A percentile compares a stretch with the other conserved stretches of the same genome.
phyloP scores from a whole-genome alignment of 2,329 filamentous ascomycete species.

The Curvularia spicifera region DNA sequence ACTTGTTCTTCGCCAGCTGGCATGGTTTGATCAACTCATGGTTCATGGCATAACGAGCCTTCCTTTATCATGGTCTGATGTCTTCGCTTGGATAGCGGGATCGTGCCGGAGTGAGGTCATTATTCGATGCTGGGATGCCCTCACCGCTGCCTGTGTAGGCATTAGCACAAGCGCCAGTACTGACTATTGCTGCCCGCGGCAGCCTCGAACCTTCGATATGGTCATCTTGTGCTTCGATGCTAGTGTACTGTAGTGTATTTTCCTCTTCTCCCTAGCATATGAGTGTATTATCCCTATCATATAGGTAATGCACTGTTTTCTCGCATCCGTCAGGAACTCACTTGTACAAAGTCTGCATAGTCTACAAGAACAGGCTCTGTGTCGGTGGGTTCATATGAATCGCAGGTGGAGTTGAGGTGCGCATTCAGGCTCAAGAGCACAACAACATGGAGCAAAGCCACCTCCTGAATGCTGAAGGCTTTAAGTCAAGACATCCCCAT shows the following conservation, averaged over 20 bases:
- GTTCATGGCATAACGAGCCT: slow-evolving; percentile 7
- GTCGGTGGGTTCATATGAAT: not conserved
- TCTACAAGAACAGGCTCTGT: not conserved
- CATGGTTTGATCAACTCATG: slow-evolving; percentile 11
- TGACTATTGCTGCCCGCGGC: not conserved
- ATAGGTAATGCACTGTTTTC: not conserved
- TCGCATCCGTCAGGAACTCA: not conserved
- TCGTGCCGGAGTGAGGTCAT: slow-evolving; percentile 8
- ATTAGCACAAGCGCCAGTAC: not conserved
- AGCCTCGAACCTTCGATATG: not conserved
- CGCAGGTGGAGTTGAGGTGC: not conserved
- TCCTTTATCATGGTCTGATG: slow-evolving; percentile 1
- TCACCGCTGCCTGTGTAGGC: not conserved
- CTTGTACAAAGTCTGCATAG: not conserved
- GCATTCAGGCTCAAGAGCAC: not conserved
- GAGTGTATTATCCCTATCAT: not conserved
- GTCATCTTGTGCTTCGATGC: not conserved
- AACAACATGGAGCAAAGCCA: slow-evolving; percentile 5
- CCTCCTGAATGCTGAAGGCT: not conserved
- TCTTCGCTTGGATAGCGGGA: not conserved
- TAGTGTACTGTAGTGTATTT: not conserved
- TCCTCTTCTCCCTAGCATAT: not conserved
- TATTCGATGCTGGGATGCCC: slow-evolving; percentile 3
- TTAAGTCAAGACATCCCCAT: not conserved
- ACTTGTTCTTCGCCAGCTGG: slow-evolving; percentile 4